phyloP scores from a whole-genome alignment of 2,329 filamentous ascomycete genomes.

The Cercospora beticola region DNA sequence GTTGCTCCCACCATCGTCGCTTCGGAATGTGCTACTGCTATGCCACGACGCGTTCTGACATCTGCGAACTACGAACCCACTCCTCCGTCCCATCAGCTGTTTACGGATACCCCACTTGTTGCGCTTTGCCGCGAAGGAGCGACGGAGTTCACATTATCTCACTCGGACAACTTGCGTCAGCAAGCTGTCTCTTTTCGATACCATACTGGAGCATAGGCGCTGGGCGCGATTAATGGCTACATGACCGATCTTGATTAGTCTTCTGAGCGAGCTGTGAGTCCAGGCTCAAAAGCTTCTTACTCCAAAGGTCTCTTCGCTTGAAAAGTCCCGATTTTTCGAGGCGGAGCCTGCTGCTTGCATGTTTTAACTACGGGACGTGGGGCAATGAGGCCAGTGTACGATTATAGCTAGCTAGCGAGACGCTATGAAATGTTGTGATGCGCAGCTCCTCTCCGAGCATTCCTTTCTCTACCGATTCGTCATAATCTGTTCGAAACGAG shows the following conservation, averaged over 20 bases:
- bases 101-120: slow-evolving; percentile 20
- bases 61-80: background rate
- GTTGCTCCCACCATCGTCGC: background rate
- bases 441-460: slow-evolving; percentile 6
- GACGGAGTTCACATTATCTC: slow-evolving; percentile 12
- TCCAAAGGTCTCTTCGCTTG: background rate
- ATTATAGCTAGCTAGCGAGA: slow-evolving; percentile 11
- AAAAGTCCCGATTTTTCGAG: background rate
- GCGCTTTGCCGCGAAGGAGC: slow-evolving; percentile 14
- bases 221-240: slow-evolving; percentile 7
- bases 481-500: background rate
- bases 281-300: slow-evolving; percentile 5
- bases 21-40: background rate
- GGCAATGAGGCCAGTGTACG: slow-evolving; percentile 13
- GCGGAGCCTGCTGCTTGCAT: slow-evolving; percentile 2
- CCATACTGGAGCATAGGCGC: slow-evolving; percentile 5
- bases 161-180: slow-evolving; percentile 5
- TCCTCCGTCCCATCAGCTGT: background rate
- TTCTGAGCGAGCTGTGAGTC: background rate
- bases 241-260: slow-evolving; percentile 9
- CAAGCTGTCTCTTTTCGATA: slow-evolving; percentile 7
- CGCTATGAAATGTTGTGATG: slow-evolving; percentile 8
- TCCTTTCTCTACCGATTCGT: background rate
- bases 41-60: background rate
- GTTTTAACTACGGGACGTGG: slow-evolving; percentile 1